phyloP scores from a whole-genome alignment of 495 filamentous ascomycete genomes.

The Daldinia bambusicola region DNA sequence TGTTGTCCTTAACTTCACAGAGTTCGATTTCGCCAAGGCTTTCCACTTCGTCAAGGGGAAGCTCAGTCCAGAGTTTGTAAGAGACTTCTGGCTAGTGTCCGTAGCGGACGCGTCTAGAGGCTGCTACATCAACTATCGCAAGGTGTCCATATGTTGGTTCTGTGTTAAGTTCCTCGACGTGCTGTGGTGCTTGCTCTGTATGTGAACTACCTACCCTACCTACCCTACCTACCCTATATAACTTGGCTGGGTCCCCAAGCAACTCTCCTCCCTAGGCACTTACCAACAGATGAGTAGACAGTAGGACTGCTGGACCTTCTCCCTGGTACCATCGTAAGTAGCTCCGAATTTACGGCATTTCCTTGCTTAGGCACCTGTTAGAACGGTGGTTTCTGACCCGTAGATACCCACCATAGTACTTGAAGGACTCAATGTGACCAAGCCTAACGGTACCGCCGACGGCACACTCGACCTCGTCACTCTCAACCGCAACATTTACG shows the following conservation, averaged over 20 bases:
- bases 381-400: not conserved
- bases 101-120: not conserved
- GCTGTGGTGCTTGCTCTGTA: constrained; percentile 6
- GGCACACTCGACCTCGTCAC: not conserved
- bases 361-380: too few species aligned
- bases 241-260: too few species aligned
- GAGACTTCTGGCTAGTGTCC: not conserved
- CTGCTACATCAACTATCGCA: not conserved
- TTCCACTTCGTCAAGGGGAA: constrained; percentile 11
- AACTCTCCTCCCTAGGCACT: not conserved
- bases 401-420: not conserved
- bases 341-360: not conserved
- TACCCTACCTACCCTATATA: not conserved
- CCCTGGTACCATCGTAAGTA: constrained; percentile 22
- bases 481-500: not conserved
- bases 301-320: constrained; percentile 1
- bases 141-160: not conserved
- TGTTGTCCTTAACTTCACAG: not conserved
- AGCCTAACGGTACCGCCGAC: constrained; percentile 1
- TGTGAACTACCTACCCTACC: not conserved
- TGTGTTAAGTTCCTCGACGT: constrained; percentile 1
- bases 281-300: not conserved
- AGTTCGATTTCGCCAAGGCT: not conserved
- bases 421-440: not conserved
- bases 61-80: not conserved